phyloP scores from a whole-genome alignment of 805 yeast species.

The Candida khao-thaluensis region DNA sequence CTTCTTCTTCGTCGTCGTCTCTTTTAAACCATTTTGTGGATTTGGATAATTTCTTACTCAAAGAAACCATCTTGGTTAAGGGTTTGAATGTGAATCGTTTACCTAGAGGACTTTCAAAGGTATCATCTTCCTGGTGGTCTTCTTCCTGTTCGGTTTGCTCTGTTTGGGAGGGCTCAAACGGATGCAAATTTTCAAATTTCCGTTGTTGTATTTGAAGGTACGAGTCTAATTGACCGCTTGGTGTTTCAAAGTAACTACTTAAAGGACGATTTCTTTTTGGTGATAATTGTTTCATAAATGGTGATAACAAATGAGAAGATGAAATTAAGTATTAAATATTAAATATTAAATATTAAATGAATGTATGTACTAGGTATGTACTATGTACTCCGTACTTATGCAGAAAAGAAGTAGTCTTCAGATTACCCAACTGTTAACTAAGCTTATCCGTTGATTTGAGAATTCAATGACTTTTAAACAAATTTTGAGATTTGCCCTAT shows the following conservation, averaged over 20 bases:
- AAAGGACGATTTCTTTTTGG: slow-evolving; percentile 27
- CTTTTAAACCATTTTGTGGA: slow-evolving; percentile 19
- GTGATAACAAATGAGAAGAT: too few relatives aligned
- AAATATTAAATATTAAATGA: background rate
- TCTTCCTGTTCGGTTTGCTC: slow-evolving; percentile 1
- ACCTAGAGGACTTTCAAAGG: slow-evolving; percentile 7
- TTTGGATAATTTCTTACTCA: slow-evolving; percentile 17
- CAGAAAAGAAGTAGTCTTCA: background rate
- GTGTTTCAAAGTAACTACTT: slow-evolving; percentile 40
- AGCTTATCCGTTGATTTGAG: slow-evolving; percentile 2
- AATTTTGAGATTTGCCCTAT: background rate
- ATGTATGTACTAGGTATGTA: background rate
- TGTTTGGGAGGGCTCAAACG: too few relatives aligned
- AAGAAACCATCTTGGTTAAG: slow-evolving; percentile 21
- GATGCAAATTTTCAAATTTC: slow-evolving; percentile 5
- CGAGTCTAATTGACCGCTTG: slow-evolving; percentile 22
- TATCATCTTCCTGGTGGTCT: slow-evolving; percentile 4
- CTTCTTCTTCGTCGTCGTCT: slow-evolving; percentile 18
- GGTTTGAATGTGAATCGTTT: slow-evolving; percentile 20
- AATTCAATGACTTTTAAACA: slow-evolving; percentile 5
- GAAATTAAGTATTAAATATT: too few relatives aligned
- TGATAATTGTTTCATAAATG: slow-evolving; percentile 9
- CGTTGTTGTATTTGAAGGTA: slow-evolving; percentile 12
- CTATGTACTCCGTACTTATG: slow-evolving; percentile 4
- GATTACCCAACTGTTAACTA: background rate